Percentiles rank a stretch among this genome's conserved stretches.
Conservation (phyloP, 1,284 basidiomycete genomes). For the Xerocomus nothofagi region DNA sequence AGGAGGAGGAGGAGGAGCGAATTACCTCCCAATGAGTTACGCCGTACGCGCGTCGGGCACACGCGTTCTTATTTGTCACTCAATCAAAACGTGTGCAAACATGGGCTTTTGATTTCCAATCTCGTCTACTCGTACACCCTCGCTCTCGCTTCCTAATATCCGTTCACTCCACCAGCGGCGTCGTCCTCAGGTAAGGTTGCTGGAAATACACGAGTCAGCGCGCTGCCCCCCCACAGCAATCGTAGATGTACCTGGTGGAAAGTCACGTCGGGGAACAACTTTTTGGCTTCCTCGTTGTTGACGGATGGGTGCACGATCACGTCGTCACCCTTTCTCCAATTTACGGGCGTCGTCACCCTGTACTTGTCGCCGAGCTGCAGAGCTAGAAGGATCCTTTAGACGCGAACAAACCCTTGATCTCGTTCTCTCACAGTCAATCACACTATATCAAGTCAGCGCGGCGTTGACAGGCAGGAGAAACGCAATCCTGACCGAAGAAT, state of each 20-base stretch:
- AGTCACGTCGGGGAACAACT: slow-evolving; percentile 75
- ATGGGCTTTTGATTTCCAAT: too few relatives aligned
- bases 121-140: too few relatives aligned
- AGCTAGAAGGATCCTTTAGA: slow-evolving; percentile 40
- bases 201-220: slow-evolving; percentile 11
- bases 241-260: slow-evolving; percentile 58
- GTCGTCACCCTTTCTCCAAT: slow-evolving; percentile 93
- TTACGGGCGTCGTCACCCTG: slow-evolving; percentile 83
- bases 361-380: slow-evolving; percentile 95
- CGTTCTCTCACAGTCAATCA: slow-evolving; percentile 60
- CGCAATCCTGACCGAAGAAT: slow-evolving; percentile 66
- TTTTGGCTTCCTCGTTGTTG: slow-evolving; percentile 84
- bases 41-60: slow-evolving; percentile 29
- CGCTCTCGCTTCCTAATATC: not conserved
- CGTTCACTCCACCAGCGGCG: slow-evolving; percentile 52
- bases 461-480: not conserved
- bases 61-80: slow-evolving; percentile 33
- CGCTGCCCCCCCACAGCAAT: not conserved
- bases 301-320: slow-evolving; percentile 96
- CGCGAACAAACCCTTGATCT: not conserved
- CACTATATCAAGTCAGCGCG: slow-evolving; percentile 36
- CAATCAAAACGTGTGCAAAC: slow-evolving; percentile 22
- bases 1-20: slow-evolving; percentile 12
- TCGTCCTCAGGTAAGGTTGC: slow-evolving; percentile 77
- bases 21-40: slow-evolving; percentile 11